Base-by-base conservation (phyloP, 345 rosid genomes). In the Aurinia saxatilis region DNA sequence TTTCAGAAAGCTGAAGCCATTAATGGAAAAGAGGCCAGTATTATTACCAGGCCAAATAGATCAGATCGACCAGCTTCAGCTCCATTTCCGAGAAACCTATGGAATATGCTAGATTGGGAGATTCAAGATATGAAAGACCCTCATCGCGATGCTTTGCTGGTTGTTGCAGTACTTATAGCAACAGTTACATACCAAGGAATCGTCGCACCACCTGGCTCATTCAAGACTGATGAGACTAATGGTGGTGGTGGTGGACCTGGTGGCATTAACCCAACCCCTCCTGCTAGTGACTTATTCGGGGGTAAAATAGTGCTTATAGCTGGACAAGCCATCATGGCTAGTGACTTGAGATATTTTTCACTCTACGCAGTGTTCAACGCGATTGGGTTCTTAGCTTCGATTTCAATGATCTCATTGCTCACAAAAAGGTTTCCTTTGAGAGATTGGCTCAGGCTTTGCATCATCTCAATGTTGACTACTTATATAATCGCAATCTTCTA, bases 311-410 rank as follows among this genome's bases (percentile, higher is more conserved):
- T 6, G 7, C 31, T 27, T 0, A 6, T 5, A 3, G 39, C 40
- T n/a, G 60, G 68, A 41, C 50, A 50, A 31, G 60, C 68, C 23
- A 21, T 64, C 44, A 64, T 64, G 69, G 69, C 69, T 23, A 23
- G 5, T 23, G 19, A 23, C 27, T 2, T 17, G 9, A 18, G 21
- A 3, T 0, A 10, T 0, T 16, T 10, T 42, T 41, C 53, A 33
- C 25, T 65, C 27, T 64, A 52, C 39, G 53, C 62, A 10, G 12
- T 50, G 2, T 65, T 65, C 29, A 65, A 65, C 37, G 46, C 62
- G 33, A 35, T 65, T 10, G 70, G 70, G 7, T 65, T 65, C 36
- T 65, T 65, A 5, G 46, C 21, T 34, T 65, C 62, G 8, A 48
- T 41, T 34, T 15, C 60, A 4, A 51, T 64, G 68, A 64, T 64